Evolutionary conservation across 805 yeast genomes (phyloP).

Genomic region (Scheffersomyces stipitis): DNA sequence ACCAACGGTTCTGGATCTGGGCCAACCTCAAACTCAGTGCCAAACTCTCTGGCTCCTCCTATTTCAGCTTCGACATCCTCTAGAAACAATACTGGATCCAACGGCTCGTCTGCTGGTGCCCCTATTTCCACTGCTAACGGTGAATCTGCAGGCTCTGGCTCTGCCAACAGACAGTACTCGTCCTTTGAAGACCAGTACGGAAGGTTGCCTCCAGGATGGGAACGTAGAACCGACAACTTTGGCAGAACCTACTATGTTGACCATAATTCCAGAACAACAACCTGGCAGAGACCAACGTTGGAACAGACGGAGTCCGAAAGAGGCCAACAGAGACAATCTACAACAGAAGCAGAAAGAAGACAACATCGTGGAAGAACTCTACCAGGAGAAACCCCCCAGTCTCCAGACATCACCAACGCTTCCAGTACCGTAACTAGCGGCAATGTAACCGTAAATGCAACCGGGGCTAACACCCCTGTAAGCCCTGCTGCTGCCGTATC

Average conservation of each 20-base stretch:
- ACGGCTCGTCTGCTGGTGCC: conserved; percentile 8
- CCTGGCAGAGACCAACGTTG: conserved; percentile 96
- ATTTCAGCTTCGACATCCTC: conserved; percentile 21
- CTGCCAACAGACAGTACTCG: conserved; percentile 64
- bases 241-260: conserved; percentile 98
- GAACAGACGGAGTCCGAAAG: conserved; percentile 75
- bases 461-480: conserved; percentile 50
- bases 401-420: conserved; percentile 38
- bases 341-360: conserved; percentile 84
- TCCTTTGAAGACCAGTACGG: conserved; percentile 98
- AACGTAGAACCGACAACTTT: conserved; percentile 93
- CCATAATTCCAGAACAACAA: conserved; percentile 95
- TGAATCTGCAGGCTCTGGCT: conserved; percentile 11
- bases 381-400: conserved; percentile 57
- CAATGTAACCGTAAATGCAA: conserved; percentile 46
- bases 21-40: conserved; percentile 14
- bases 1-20: conserved; percentile 15
- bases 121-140: conserved; percentile 13
- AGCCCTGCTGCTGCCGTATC: conserved; percentile 68
- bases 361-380: conserved; percentile 89
- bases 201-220: conserved; percentile 98
- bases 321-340: conserved; percentile 60
- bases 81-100: conserved; percentile 11
- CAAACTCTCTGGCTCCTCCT: conserved; percentile 17
- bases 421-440: conserved; percentile 30